Percentiles rank a stretch among this genome's conserved stretches.
Conservation (phyloP, 179 eudicot genomes). For the Actinidia arguta region DNA sequence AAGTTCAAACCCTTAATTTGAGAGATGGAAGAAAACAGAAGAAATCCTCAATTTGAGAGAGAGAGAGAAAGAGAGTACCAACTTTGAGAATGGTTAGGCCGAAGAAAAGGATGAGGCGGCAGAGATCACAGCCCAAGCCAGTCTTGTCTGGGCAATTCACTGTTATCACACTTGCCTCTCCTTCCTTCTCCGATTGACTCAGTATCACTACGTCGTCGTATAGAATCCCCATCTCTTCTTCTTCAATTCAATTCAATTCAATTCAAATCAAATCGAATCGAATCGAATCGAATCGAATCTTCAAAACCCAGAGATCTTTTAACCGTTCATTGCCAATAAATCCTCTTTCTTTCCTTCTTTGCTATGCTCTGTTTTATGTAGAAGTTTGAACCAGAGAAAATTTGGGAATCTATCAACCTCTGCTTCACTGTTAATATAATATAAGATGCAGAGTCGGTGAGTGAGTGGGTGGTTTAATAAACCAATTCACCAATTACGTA, state of each 20-base stretch:
- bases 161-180: slow-evolving; percentile 78
- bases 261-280: neutral
- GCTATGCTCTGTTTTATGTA: neutral
- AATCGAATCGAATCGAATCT: slow-evolving; percentile 4
- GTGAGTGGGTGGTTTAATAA: no score
- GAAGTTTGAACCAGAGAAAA: no score
- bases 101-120: slow-evolving; percentile 78
- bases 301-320: neutral
- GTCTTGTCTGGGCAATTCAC: slow-evolving; percentile 96
- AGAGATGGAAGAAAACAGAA: no score
- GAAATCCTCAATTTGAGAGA: no score
- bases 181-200: slow-evolving; percentile 61
- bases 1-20: no score
- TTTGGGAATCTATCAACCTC: no score
- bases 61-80: slow-evolving; percentile 41
- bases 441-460: no score
- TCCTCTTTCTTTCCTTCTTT: neutral
- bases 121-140: slow-evolving; percentile 89
- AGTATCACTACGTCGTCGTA: slow-evolving; percentile 80
- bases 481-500: no score
- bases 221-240: slow-evolving; percentile 63
- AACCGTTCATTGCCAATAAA: neutral
- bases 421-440: no score
- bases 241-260: neutral
- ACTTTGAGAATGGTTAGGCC: slow-evolving; percentile 65